A percentile compares a stretch with the other conserved stretches of the same genome.
phyloP scores from a whole-genome alignment of 768 basidiomycete species.

The Naganishia antarctica region DNA sequence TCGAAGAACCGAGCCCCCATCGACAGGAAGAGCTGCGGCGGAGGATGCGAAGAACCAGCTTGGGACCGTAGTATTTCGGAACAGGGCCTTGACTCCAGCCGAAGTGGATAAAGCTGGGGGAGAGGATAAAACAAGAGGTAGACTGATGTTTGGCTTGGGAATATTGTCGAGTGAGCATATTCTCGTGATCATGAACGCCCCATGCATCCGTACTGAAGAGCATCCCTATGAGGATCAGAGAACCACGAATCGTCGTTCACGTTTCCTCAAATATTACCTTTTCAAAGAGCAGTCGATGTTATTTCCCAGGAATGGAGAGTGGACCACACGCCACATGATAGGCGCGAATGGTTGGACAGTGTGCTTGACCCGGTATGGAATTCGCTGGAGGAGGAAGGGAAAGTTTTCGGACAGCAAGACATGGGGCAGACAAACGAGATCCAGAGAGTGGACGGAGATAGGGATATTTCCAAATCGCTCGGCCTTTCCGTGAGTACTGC shows the following conservation, averaged over 20 bases:
- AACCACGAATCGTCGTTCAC: neutral
- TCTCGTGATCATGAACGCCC: neutral
- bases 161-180: constrained; percentile 39
- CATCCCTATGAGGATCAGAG: neutral
- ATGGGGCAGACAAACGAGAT: neutral
- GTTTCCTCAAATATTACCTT: neutral
- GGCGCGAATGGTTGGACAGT: constrained; percentile 8
- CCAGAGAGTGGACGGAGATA: too few species aligned
- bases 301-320: constrained; percentile 18
- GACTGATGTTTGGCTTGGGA: constrained; percentile 45
- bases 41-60: constrained; percentile 12
- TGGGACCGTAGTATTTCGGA: constrained; percentile 34
- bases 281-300: neutral
- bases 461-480: neutral
- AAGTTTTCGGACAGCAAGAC: neutral
- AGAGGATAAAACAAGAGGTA: constrained; percentile 32
- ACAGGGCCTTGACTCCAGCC: constrained; percentile 26
- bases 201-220: neutral
- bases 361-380: constrained; percentile 11
- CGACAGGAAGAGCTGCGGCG: neutral
- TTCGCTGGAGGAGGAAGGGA: neutral
- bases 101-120: constrained; percentile 35
- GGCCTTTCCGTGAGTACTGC: neutral
- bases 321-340: neutral
- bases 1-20: constrained; percentile 29